These are phyloP conservation scores for Achaetomium macrosporum DNA, from an alignment of 2,329 filamentous ascomycete species.

Conservation along the genomic window DNA sequence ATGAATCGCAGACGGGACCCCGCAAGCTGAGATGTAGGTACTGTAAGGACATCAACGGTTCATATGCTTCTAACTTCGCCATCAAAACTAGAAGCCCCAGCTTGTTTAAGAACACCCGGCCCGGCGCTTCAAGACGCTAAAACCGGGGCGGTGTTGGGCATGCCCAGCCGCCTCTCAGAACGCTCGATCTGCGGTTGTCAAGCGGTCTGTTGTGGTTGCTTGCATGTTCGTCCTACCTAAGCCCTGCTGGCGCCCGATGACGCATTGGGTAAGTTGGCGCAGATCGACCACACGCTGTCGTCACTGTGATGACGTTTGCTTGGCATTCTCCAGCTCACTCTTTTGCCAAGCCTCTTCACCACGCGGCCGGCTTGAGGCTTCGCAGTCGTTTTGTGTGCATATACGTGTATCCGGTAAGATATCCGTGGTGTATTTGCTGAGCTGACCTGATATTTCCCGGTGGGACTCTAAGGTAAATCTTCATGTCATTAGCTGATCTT, in stretches of 20 bases:
- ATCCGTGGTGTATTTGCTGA: no score
- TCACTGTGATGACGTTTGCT: constrained; percentile 9
- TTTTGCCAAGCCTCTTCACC: background rate
- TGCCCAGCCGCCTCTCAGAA: background rate
- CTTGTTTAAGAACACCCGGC: no score
- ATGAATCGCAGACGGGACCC: background rate
- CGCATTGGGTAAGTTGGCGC: constrained; percentile 15
- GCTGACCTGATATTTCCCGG: no score
- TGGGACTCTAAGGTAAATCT: no score
- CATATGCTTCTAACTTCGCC: no score
- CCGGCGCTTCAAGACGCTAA: background rate
- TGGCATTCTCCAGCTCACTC: background rate
- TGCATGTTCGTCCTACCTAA: background rate
- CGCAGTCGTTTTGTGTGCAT: background rate
- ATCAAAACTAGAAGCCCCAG: no score
- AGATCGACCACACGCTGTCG: background rate
- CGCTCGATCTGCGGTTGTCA: no score
- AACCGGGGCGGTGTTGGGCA: background rate
- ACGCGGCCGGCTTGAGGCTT: background rate
- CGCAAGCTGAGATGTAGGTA: constrained; percentile 5
- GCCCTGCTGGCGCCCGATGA: constrained; percentile 10
- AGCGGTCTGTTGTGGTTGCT: background rate
- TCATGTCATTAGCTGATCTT: background rate
- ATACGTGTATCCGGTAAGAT: no score
- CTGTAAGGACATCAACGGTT: background rate